These are phyloP conservation scores for Teratosphaeriaceae sp. DNA, from an alignment of 2,329 filamentous ascomycete genomes.

Conservation along the genomic window DNA sequence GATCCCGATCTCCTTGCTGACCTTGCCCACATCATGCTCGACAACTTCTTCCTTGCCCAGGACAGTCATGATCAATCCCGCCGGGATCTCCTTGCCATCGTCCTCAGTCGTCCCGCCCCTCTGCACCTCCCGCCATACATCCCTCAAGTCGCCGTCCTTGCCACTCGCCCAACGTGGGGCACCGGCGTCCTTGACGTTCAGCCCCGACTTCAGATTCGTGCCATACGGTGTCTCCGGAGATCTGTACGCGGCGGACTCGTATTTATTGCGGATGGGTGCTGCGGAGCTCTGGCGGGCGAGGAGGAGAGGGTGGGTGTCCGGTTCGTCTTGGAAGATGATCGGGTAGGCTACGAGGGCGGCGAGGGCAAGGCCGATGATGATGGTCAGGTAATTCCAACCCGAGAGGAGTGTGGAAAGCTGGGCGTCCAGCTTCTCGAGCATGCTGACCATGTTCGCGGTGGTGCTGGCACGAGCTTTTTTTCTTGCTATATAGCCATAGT, in stretches of 20 bases:
- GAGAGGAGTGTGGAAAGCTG: conserved; percentile 61
- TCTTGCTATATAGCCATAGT: too few relatives aligned
- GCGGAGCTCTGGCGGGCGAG: conserved; percentile 76
- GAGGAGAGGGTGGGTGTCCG: conserved; percentile 87
- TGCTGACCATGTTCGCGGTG: conserved; percentile 28
- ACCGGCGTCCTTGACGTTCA: conserved; percentile 75
- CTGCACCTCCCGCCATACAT: conserved; percentile 72
- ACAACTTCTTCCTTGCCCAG: conserved; percentile 67
- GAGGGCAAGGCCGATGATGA: conserved; percentile 60
- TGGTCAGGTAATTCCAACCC: conserved; percentile 79
- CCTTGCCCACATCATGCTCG: conserved; percentile 62
- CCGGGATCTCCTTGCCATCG: conserved; percentile 53
- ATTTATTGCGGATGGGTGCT: conserved; percentile 71
- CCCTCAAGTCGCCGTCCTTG: conserved; percentile 80
- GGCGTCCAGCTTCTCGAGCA: conserved; percentile 64
- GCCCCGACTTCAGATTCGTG: conserved; percentile 67
- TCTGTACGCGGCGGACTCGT: conserved; percentile 79
- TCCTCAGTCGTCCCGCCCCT: conserved; percentile 48
- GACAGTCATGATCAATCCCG: conserved; percentile 71
- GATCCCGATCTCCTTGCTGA: conserved; percentile 81
- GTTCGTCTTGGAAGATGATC: conserved; percentile 65
- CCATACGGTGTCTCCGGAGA: conserved; percentile 81
- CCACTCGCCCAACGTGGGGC: conserved; percentile 77
- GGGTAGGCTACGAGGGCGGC: conserved; percentile 63
- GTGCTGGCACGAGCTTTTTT: too few relatives aligned